Evolutionary conservation across 257 asterid species (phyloP), one percentile per base, ranked within the genome.

Genomic region (Anisodus acutangulus): DNA sequence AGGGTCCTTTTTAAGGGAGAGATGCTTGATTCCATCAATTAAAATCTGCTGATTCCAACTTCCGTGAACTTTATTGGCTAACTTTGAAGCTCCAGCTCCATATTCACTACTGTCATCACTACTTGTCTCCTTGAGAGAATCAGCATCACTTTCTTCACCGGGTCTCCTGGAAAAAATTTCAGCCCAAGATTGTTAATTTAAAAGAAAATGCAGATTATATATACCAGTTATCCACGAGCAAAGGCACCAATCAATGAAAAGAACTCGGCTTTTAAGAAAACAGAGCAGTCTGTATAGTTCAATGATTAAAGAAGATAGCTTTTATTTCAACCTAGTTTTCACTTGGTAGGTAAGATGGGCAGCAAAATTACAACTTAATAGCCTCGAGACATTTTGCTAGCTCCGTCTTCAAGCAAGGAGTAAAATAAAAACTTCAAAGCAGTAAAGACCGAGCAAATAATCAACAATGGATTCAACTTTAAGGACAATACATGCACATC

Each of bases 81-180:
- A 89, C 78, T 87, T 88, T 78, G 81, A 78, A 53, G 49, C 64
- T 64, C 91, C 91, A 72, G 87, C 87, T 58, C 91, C 93, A 81
- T 84, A 82, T 86, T 94, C 98, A 79, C 91, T 91, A 85, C 90
- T 91, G 35, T 90, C 92, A 85, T 92, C 97, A 84, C 97, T 93
- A 83, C 94, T 91, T 2, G 96, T 91, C 68, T 92, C 98, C 88
- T 93, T 83, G 31, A 95, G 93, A 76, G 97, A 94, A 87, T 93
- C 93, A 57, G 89, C 87, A 89, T 95, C 98, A 66, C 97, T 95
- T 86, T 91, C 99, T 82, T 91, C 97, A 78, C 94, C 93, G 76
- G 96, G 97, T 83, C 91, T 91, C 92, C 95, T 94, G 91, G 79
- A 71, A 86, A 55, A 83, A 82, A 9, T 74, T 86, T 3, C 4